Conservation (phyloP, 129 eudicot species). For the Saussurea involucrata region DNA sequence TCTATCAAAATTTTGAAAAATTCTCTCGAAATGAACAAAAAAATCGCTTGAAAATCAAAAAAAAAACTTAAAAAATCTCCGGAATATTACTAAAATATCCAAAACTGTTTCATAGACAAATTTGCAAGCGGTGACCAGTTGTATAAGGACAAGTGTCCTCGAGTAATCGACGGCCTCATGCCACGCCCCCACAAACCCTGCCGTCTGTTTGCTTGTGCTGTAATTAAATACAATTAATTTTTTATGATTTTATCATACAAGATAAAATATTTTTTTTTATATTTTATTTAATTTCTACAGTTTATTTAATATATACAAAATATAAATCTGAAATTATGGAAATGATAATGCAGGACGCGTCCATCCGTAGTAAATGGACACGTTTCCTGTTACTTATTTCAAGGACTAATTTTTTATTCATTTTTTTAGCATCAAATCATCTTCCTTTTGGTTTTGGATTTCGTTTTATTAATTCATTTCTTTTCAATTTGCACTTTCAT, state of each 20-base stretch:
- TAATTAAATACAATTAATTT: too few species aligned
- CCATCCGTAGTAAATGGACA: slow-evolving; percentile 4
- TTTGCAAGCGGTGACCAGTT: neutral
- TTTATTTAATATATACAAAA: too few species aligned
- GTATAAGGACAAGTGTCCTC: neutral
- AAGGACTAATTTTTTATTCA: neutral
- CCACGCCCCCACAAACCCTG: neutral
- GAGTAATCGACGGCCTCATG: neutral
- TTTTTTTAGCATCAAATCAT: neutral
- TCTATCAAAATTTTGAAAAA: too few species aligned
- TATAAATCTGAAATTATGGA: neutral
- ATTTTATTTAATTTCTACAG: too few species aligned
- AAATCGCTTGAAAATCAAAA: too few species aligned
- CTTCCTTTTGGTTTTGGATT: neutral
- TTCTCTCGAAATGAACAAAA: too few species aligned
- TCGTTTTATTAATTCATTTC: neutral
- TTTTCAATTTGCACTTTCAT: neutral
- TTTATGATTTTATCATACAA: too few species aligned
- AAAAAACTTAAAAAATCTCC: too few species aligned
- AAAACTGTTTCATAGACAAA: neutral
- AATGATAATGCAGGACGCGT: slow-evolving; percentile 11
- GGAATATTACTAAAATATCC: too few species aligned
- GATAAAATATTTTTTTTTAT: too few species aligned
- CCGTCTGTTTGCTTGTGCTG: neutral
- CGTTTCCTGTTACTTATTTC: slow-evolving; percentile 24